Percentiles rank a stretch among this genome's conserved stretches.
Conservation (phyloP, 352 stramenopile species). For the Phytopythium litorale region DNA sequence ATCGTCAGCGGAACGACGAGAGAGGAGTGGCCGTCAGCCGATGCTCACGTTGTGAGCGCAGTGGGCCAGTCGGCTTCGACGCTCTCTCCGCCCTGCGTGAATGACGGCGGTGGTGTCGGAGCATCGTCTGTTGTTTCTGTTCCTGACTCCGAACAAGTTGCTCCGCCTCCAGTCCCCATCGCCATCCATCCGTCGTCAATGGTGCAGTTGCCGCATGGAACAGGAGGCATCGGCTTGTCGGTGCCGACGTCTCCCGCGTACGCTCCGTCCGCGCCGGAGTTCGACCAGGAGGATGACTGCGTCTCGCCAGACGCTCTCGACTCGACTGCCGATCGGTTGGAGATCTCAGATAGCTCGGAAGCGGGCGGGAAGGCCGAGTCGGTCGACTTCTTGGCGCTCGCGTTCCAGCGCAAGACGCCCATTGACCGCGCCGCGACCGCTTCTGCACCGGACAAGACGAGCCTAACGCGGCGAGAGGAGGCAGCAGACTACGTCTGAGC, state of each 20-base stretch:
- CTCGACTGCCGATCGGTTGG: constrained; percentile 8
- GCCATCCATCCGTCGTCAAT: not conserved
- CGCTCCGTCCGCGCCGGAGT: constrained; percentile 24
- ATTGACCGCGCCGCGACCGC: not conserved
- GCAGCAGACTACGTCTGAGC: constrained; percentile 2
- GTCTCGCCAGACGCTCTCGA: not conserved
- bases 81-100: not conserved
- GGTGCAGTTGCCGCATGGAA: not conserved
- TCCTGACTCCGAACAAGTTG: not conserved
- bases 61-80: not conserved
- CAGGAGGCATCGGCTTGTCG: constrained; percentile 7
- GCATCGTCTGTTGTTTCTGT: not conserved
- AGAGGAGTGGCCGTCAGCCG: not conserved
- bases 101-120: not conserved
- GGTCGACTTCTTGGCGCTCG: constrained; percentile 44
- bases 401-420: constrained; percentile 31
- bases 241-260: constrained; percentile 12
- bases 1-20: not conserved
- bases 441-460: constrained; percentile 10
- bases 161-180: not conserved
- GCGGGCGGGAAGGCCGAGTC: not conserved
- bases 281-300: constrained; percentile 7
- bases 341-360: not conserved
- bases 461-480: constrained; percentile 23
- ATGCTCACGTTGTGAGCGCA: not conserved